Base-by-base conservation (phyloP, 495 filamentous ascomycete genomes). In the Aspergillus saccharolyticus region DNA sequence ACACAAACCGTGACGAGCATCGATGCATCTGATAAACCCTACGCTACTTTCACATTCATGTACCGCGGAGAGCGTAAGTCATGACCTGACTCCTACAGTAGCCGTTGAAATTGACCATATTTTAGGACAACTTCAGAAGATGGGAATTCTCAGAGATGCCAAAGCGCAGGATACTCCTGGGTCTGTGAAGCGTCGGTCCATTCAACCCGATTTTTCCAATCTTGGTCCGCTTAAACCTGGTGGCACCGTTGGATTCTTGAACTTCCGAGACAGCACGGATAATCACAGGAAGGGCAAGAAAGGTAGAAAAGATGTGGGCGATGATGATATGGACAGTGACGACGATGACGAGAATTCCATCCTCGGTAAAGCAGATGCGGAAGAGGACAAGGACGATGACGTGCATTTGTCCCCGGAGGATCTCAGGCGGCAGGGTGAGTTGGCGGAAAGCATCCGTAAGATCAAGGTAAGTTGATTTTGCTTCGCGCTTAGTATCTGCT, bases 1-100 rank as follows among this genome's bases (percentile, higher is more conserved):
- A 97, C 95, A 0, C 94, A 99, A 73, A 97, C 93, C 0, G 94
- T 99, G 17, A 97, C 92, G 20, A 94, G 94, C n/a, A 96, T 99
- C 61, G 94, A 99, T 71, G 86, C 89, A 0, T 89, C 91, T 21
- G 91, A 97, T 54, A 90, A 90, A 70, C 95, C 96, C 16, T 99
- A 96, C 74, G 94, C 94, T 1, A 87, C 88, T 12, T 99, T 99
- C 70, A 96, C 96, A 5, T 99, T 99, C 68, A 89, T 97, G 77
- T 99, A 99, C 68, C 83, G 94, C 54, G 94, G 95, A 67, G 89
- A 96, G 71, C 86, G 94, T 96, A 77, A 79, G 91, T 83, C 33
- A 45, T 12, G 50, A 16, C 20, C 17, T 28, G 18, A 24, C 39
- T 25, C 17, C 10, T 4, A 25, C 48, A 44, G 48, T 42, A 15